Base-by-base conservation (phyloP, 169 alveolate species). In the Plasmodium malariae region DNA sequence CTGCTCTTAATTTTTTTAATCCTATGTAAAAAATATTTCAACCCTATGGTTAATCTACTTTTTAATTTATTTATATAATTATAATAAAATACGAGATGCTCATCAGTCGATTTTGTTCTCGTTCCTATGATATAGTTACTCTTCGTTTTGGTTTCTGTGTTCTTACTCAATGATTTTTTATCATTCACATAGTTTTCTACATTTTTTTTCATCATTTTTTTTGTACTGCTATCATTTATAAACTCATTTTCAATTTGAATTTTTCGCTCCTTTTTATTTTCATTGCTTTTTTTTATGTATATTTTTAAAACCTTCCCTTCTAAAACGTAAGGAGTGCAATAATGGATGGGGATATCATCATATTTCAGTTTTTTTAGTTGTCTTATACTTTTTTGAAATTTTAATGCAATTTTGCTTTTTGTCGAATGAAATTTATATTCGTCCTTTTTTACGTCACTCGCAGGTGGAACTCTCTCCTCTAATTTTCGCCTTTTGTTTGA, bases 21-120 rank as follows among this genome's bases (percentile, higher is more conserved):
- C 55, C 92, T 32, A 5, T 26, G 48, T 59, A 54, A 48, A 24
- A 86, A 70, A 43, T 70, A 86, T 45, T 36, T 57, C 9, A 86
- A 30, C 3, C 92, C 92, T 26, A 32, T n/a, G n/a, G 57, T 36
- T 11, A 86, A 65, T 32, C 92, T 69, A 40, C 68, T 86, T 43
- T 43, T 24, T 51, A 86, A 37, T 51, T 71, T 86, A 37, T 87
- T 86, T 4, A 86, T 19, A 72, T 63, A 86, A 51, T 86, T 86
- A 19, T 70, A 86, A 51, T 86, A 70, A 57, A 19, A 65, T 6
- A 86, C 69, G 12, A 86, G 54, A 70, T 86, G 74, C 30, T 86
- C 92, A 70, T 86, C 87, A 12, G 92, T 86, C 19, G 92, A 86
- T 45, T 86, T 71, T 2, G 92, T 86, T 32, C 87, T 70, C 17